Evolutionary conservation across 2,329 filamentous ascomycete genomes (phyloP).

Genomic region (Fusarium sp.): DNA sequence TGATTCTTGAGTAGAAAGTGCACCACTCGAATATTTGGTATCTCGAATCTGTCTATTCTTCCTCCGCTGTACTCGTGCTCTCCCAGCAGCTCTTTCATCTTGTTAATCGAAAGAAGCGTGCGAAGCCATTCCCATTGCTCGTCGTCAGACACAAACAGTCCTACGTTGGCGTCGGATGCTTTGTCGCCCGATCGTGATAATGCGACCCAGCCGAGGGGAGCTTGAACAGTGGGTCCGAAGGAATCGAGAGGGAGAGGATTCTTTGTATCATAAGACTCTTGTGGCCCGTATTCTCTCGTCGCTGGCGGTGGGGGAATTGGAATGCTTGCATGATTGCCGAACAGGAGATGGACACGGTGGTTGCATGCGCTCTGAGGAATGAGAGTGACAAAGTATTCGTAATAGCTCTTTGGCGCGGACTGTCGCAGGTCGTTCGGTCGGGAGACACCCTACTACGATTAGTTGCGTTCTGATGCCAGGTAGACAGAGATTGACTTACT

Average conservation of each 20-base stretch:
- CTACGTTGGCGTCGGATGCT: conserved; percentile 59
- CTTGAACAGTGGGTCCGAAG: conserved; percentile 42
- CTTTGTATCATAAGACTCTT: conserved; percentile 37
- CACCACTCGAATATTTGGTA: conserved; percentile 48
- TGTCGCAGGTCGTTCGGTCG: conserved; percentile 57
- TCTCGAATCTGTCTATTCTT: conserved; percentile 54
- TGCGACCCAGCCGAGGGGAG: conserved; percentile 49
- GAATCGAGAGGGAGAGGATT: conserved; percentile 29
- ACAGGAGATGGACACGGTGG: conserved; percentile 28
- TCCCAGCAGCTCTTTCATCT: conserved; percentile 55
- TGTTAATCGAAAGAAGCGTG: conserved; percentile 55
- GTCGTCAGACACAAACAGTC: conserved; percentile 60
- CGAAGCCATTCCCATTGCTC: conserved; percentile 64
- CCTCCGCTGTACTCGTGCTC: conserved; percentile 54
- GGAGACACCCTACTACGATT: conserved; percentile 60
- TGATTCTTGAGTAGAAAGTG: conserved; percentile 62
- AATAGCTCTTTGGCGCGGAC: conserved; percentile 51
- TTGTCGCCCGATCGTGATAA: conserved; percentile 56
- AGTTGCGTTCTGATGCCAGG: conserved; percentile 50
- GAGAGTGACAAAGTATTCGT: conserved; percentile 45
- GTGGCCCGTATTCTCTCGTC: conserved; percentile 17
- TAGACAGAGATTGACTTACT: conserved; percentile 53
- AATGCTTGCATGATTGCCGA: conserved; percentile 22
- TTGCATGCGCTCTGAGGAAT: conserved; percentile 45
- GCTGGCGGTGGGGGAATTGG: conserved; percentile 28